A percentile compares a stretch with the other conserved stretches of the same genome.
phyloP scores from a whole-genome alignment of 108 stramenopile species.

The Discostella stelligeroides region DNA sequence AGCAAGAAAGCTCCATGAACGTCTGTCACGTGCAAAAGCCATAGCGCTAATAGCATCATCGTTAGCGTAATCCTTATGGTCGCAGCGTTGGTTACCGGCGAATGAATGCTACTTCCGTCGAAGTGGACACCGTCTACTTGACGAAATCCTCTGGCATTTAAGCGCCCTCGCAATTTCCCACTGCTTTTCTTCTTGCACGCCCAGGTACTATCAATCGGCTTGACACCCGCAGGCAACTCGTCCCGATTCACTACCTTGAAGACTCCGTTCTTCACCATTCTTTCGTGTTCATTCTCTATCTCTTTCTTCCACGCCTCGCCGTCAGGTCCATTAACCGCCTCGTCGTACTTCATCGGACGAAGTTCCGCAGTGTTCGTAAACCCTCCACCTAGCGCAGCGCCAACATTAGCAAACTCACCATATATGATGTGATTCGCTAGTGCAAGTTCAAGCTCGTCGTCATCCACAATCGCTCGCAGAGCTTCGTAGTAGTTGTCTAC shows the following conservation, averaged over 20 bases:
- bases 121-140: constrained; percentile 40
- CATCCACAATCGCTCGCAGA: background rate
- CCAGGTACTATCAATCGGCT: background rate
- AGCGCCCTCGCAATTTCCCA: too few relatives aligned
- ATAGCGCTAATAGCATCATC: background rate
- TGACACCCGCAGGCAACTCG: background rate
- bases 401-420: too few relatives aligned
- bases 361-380: constrained; percentile 34
- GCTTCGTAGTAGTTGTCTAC: background rate
- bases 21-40: background rate
- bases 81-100: background rate
- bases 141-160: constrained; percentile 46
- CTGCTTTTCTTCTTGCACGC: too few relatives aligned
- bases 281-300: constrained; percentile 26
- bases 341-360: constrained; percentile 35
- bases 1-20: constrained; percentile 23
- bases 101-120: constrained; percentile 20
- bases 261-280: constrained; percentile 5
- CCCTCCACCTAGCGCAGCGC: too few relatives aligned
- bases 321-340: constrained; percentile 27
- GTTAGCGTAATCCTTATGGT: background rate
- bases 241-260: background rate
- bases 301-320: constrained; percentile 19
- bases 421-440: too few relatives aligned
- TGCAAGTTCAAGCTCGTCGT: background rate